Evolutionary conservation across 805 yeast species (phyloP).

Genomic region (Metschnikowia aberdeeniae): DNA sequence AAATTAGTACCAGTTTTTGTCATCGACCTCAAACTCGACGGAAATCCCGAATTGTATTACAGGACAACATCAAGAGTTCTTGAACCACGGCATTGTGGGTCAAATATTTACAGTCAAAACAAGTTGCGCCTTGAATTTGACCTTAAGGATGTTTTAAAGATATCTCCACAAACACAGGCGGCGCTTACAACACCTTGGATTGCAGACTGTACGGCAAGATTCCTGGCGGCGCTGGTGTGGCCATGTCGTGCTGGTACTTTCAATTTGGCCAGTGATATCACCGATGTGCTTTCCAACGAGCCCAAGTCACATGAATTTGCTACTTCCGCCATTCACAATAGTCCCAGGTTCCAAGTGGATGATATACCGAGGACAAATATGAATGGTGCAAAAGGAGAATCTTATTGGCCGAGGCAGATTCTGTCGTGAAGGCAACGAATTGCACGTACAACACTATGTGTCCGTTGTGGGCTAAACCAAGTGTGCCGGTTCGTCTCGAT

Average conservation of each 20-base stretch:
- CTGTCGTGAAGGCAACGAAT: constrained; percentile 41
- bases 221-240: constrained; percentile 39
- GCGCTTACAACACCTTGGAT: constrained; percentile 34
- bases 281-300: constrained; percentile 34
- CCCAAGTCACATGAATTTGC: constrained; percentile 30
- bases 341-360: constrained; percentile 44
- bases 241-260: constrained; percentile 46
- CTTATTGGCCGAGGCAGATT: constrained; percentile 60
- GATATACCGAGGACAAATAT: constrained; percentile 39
- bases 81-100: constrained; percentile 27
- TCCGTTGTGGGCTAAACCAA: constrained; percentile 27
- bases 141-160: constrained; percentile 37
- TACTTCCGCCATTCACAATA: constrained; percentile 47
- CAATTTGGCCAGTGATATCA: constrained; percentile 30
- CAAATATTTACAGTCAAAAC: constrained; percentile 28
- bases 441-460: constrained; percentile 53
- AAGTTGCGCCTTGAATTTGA: constrained; percentile 30
- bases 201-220: constrained; percentile 48
- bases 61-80: constrained; percentile 15
- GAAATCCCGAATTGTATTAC: constrained; percentile 19
- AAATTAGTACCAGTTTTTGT: constrained; percentile 31
- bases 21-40: constrained; percentile 24
- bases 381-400: constrained; percentile 46
- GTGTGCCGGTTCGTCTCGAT: too few relatives aligned
- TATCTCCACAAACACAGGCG: constrained; percentile 30